Conservation (phyloP, 2,329 filamentous ascomycete genomes). For the Diplodia corticola region DNA sequence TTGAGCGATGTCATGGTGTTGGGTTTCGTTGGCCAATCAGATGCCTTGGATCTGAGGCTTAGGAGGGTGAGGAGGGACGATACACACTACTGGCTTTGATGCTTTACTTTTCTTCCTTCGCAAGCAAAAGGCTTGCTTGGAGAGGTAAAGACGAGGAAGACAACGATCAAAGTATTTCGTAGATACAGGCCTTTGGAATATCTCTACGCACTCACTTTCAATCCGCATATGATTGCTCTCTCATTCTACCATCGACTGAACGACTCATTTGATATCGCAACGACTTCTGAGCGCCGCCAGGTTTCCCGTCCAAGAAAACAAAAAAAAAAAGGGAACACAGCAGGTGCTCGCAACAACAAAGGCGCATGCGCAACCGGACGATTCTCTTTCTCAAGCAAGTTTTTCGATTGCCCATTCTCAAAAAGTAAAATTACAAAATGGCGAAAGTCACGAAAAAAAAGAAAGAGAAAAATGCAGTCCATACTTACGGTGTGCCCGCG, state of each 20-base stretch:
- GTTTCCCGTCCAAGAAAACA: not conserved
- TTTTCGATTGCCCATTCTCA: conserved; percentile 1
- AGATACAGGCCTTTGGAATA: not conserved
- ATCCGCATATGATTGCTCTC: not conserved
- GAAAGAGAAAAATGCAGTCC: not conserved
- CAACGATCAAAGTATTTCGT: not conserved
- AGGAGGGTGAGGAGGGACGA: too few relatives aligned
- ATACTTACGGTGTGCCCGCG: not conserved
- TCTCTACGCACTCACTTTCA: not conserved
- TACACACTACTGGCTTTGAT: too few relatives aligned
- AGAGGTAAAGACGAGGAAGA: not conserved
- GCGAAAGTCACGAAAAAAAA: not conserved
- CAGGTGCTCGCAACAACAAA: not conserved
- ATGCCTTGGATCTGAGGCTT: too few relatives aligned
- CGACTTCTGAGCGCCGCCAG: too few relatives aligned
- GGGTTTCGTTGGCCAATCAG: too few relatives aligned
- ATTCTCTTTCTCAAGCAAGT: not conserved
- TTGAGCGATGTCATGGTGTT: too few relatives aligned
- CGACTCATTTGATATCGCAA: not conserved
- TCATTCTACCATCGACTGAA: not conserved
- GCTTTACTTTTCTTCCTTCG: too few relatives aligned
- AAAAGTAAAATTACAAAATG: not conserved
- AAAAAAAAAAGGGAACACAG: too few relatives aligned
- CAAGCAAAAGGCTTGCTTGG: too few relatives aligned
- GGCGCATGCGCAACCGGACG: not conserved